Evolutionary conservation across 345 rosid species (phyloP), one percentile per base, ranked within the genome.

Genomic region (Bruguiera gymnorhiza): DNA sequence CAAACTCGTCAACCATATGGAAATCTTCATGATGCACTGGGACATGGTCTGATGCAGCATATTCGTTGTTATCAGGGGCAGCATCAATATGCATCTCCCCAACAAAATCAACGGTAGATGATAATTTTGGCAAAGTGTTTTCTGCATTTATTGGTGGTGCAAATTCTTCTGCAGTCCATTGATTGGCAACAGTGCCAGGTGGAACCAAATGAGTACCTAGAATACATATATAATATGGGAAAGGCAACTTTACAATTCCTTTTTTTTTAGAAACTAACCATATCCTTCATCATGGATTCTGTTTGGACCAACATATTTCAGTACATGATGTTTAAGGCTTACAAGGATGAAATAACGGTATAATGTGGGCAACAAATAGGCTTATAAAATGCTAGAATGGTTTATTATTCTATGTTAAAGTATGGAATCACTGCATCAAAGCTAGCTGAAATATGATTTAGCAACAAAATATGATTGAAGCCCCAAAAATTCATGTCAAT

Each of bases 1-100:
- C 89, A 65, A 76, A 67, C 70, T 75, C 85, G 55, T 86, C 83
- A 65, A 80, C 81, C 79, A 80, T 73, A 67, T 62, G 58, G 39
- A 73, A 51, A 62, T 80, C 82, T 67, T 81, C 86, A 27, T 63
- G 59, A 70, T 73, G 80, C 48, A 50, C 43, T 62, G 63, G 32
- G 62, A 26, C 59, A 66, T 39, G 71, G 29, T 73, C 78, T 65
- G 75, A 54, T 24, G 54, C 64, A 23, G 60, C 59, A 58, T 63
- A 51, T 27, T 59, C 81, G 59, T 81, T 73, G 53, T 73, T 73
- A 62, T 30, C 65, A 66, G 68, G 66, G 73, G 62, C 69, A 68
- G 70, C 56, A 80, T 84, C 80, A 36, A 71, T 63, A 56, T 67
- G 72, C 76, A 76, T 76, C 69, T 72, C 76, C 10, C 53, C 75